Conservation (phyloP, 176 grass and related monocot genomes). For the Calamus simplicifolius region DNA sequence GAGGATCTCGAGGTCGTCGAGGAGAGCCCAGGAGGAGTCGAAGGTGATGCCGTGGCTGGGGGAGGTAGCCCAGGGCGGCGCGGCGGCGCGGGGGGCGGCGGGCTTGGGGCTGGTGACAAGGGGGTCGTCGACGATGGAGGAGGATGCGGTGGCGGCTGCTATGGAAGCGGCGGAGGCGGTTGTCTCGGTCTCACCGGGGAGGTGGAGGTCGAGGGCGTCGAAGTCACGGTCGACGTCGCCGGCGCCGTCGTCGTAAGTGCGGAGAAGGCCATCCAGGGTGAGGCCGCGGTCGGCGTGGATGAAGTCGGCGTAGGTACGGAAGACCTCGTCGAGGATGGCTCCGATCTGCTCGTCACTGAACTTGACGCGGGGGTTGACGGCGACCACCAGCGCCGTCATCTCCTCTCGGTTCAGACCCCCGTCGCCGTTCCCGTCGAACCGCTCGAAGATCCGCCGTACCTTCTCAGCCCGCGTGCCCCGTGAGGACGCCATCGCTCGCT, state of each 20-base stretch:
- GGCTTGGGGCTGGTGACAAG: too few relatives aligned
- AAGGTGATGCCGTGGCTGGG: conserved; percentile 75
- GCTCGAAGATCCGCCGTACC: conserved; percentile 91
- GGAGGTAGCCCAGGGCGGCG: too few relatives aligned
- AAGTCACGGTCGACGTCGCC: conserved; percentile 97
- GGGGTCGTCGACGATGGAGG: too few relatives aligned
- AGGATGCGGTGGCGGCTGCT: too few relatives aligned
- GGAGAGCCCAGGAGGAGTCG: conserved; percentile 85
- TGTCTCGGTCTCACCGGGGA: background rate
- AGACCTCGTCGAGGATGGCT: conserved; percentile 92
- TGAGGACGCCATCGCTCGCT: too few relatives aligned
- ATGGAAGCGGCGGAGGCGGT: conserved; percentile 6
- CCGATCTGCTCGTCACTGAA: conserved; percentile 95
- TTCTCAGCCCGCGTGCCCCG: conserved; percentile 27
- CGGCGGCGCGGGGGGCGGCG: too few relatives aligned
- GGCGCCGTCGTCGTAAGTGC: conserved; percentile 88
- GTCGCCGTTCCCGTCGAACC: conserved; percentile 75
- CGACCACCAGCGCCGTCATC: conserved; percentile 74
- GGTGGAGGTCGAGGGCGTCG: conserved; percentile 51
- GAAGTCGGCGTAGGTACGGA: conserved; percentile 86
- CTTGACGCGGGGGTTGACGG: conserved; percentile 76
- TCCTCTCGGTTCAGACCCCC: conserved; percentile 76
- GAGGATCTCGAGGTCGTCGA: conserved; percentile 92
- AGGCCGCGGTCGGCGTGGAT: conserved; percentile 46
- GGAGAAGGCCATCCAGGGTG: conserved; percentile 67